These are phyloP conservation scores for Botrytis byssoidea DNA, from an alignment of 2,329 filamentous ascomycete species.

Conservation along the genomic window DNA sequence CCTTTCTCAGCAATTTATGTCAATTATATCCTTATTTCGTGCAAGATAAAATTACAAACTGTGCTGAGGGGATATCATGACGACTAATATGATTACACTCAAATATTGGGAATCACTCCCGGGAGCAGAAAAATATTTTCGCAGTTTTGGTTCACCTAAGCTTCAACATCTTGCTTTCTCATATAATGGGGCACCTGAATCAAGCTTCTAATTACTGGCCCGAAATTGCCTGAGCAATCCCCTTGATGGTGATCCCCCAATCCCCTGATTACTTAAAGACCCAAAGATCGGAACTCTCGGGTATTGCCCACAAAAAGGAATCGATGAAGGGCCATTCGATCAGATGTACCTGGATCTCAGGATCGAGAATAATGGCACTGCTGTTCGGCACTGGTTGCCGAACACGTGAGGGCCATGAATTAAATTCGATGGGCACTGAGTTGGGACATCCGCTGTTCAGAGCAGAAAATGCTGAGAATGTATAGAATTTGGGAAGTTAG, in stretches of 20 bases:
- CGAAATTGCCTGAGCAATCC: neutral
- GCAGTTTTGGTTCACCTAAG: neutral
- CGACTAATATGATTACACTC: neutral
- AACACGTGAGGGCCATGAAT: neutral
- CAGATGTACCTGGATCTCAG: neutral
- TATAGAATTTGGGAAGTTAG: neutral
- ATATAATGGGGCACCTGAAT: neutral
- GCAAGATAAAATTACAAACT: neutral
- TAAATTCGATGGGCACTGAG: neutral
- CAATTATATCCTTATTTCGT: neutral
- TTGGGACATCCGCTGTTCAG: neutral
- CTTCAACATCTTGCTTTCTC: neutral
- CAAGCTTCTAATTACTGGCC: neutral
- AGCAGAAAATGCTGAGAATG: neutral
- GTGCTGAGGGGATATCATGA: neutral
- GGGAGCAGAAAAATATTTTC: neutral
- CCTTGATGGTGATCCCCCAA: neutral
- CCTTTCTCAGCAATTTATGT: neutral
- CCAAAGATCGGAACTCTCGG: neutral
- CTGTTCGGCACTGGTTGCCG: neutral
- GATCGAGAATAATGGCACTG: neutral
- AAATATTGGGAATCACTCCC: fast-evolving
- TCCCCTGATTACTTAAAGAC: neutral
- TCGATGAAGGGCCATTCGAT: neutral
- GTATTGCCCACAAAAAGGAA: neutral